Evolutionary conservation across 1,284 basidiomycete species (phyloP).

Genomic region (Papiliotrema laurentii): DNA sequence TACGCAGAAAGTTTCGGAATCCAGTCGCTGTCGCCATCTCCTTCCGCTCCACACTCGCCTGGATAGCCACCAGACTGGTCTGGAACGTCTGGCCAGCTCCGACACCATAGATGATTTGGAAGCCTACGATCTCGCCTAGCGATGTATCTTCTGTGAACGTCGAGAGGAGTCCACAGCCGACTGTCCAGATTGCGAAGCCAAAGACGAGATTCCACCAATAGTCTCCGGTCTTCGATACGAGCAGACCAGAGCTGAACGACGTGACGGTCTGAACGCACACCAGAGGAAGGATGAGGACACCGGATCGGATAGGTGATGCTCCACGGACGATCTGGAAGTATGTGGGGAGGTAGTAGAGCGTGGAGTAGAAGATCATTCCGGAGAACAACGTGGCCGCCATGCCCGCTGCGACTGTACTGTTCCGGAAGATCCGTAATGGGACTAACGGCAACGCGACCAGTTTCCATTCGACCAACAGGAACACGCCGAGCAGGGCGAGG

Average conservation of each 20-base stretch:
- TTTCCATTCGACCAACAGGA: conserved; percentile 69
- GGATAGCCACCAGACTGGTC: conserved; percentile 52
- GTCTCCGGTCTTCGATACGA: conserved; percentile 62
- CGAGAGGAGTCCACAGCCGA: conserved; percentile 65
- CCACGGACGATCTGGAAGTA: conserved; percentile 69
- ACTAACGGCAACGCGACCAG: conserved; percentile 63
- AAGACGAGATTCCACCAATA: conserved; percentile 60
- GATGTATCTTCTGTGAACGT: conserved; percentile 55
- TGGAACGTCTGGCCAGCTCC: conserved; percentile 53
- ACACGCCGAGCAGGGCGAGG: conserved; percentile 55
- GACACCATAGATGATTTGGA: conserved; percentile 62
- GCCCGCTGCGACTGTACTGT: conserved; percentile 63
- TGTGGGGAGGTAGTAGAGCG: conserved; percentile 58
- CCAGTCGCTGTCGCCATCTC: conserved; percentile 46
- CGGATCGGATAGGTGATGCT: conserved; percentile 59
- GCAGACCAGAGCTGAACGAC: conserved; percentile 52
- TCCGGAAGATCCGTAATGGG: conserved; percentile 68
- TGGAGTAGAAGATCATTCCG: conserved; percentile 51
- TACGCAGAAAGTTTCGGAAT: conserved; percentile 37
- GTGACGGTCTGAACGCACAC: conserved; percentile 60
- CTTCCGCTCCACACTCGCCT: conserved; percentile 46
- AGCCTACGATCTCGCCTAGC: conserved; percentile 59
- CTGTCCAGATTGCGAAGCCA: conserved; percentile 66
- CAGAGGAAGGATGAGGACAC: conserved; percentile 62
- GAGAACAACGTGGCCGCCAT: conserved; percentile 62